Evolutionary conservation across 331 rosid species (phyloP).

Genomic region (Quercus lobata): DNA sequence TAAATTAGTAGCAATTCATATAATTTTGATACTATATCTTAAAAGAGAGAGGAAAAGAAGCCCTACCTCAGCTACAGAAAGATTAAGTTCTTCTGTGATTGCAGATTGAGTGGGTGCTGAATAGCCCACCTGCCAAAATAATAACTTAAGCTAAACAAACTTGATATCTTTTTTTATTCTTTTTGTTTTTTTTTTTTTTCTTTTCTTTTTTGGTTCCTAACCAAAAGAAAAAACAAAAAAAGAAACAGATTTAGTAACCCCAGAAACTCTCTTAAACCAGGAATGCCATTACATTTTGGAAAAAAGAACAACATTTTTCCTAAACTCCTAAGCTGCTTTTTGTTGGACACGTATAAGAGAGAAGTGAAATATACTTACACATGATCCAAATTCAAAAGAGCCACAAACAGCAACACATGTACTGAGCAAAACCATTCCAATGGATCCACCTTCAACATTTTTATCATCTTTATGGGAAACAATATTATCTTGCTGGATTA

Average conservation of each 20-base stretch:
- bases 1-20: conserved; percentile 8
- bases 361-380: conserved; percentile 45
- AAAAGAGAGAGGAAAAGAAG: not conserved
- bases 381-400: conserved; percentile 84
- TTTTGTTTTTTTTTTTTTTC: not conserved
- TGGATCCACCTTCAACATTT: conserved; percentile 40
- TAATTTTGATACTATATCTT: not conserved
- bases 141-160: conserved; percentile 28
- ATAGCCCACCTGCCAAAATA: conserved; percentile 48
- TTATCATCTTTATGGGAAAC: conserved; percentile 10
- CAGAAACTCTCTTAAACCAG: conserved; percentile 8
- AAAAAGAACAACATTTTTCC: not conserved
- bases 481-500: conserved; percentile 25
- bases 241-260: conserved; percentile 14
- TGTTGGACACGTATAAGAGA: not conserved
- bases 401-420: conserved; percentile 84
- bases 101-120: conserved; percentile 57
- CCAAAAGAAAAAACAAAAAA: conserved; percentile 19
- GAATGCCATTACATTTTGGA: not conserved
- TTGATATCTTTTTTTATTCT: not conserved
- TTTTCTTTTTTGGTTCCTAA: conserved; percentile 27
- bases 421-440: conserved; percentile 71
- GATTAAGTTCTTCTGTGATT: conserved; percentile 52
- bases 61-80: conserved; percentile 46
- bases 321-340: not conserved